A percentile compares a stretch with the other conserved stretches of the same genome.
phyloP scores from a whole-genome alignment of 352 stramenopile genomes.

The Globisporangium takayamanum region DNA sequence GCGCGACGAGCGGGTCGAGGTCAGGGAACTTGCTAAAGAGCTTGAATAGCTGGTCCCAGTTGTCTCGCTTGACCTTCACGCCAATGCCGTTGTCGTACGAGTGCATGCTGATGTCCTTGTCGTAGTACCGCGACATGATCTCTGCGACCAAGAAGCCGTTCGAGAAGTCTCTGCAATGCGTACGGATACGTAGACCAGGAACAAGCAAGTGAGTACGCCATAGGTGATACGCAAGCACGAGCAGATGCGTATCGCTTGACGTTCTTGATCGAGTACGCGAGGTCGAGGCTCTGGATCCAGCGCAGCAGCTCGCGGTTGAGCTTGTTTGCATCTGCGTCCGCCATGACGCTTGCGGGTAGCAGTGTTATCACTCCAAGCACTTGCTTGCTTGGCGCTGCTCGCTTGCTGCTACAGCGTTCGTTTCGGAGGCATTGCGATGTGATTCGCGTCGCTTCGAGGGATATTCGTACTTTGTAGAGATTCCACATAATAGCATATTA shows the following conservation, averaged over 20 bases:
- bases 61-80: slow-evolving; percentile 88
- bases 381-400: too few relatives aligned
- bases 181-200: neutral
- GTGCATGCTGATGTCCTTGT: slow-evolving; percentile 91
- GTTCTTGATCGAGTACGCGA: slow-evolving; percentile 93
- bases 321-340: slow-evolving; percentile 45
- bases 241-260: slow-evolving; percentile 65
- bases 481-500: slow-evolving; percentile 11
- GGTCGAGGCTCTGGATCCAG: slow-evolving; percentile 91
- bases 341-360: neutral
- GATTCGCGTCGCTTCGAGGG: neutral
- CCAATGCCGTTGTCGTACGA: slow-evolving; percentile 91
- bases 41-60: slow-evolving; percentile 85
- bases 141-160: slow-evolving; percentile 90
- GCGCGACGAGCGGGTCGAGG: slow-evolving; percentile 47
- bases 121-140: slow-evolving; percentile 90
- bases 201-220: neutral
- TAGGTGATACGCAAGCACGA: neutral
- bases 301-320: slow-evolving; percentile 86
- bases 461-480: neutral
- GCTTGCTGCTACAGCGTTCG: too few relatives aligned
- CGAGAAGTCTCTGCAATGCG: slow-evolving; percentile 62
- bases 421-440: neutral
- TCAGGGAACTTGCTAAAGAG: slow-evolving; percentile 75
- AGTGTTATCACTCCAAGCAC: too few relatives aligned